Evolutionary conservation across 2,329 filamentous ascomycete species (phyloP).

Genomic region (Macroventuria anomochaeta): DNA sequence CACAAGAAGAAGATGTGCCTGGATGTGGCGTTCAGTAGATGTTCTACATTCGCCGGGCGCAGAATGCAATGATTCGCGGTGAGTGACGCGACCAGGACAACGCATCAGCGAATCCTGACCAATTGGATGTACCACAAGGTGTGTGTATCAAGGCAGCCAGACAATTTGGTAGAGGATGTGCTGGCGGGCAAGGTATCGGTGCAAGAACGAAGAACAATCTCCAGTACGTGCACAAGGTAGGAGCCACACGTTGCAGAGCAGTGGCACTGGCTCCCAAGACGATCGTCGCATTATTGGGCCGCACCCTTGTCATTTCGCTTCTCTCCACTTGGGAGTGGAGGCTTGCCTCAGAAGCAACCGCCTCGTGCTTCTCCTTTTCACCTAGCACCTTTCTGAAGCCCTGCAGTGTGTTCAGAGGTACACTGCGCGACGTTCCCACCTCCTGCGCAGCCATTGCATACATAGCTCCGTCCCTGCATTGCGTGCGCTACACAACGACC

Average conservation of each 20-base stretch:
- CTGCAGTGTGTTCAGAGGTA: conserved; percentile 11
- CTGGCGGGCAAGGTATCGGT: conserved; percentile 15
- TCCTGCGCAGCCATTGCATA: conserved; percentile 19
- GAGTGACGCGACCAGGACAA: conserved; percentile 36
- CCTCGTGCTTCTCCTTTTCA: conserved; percentile 20
- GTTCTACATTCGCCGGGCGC: conserved; percentile 2
- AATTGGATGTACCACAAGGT: conserved; percentile 16
- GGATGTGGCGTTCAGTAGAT: conserved; percentile 18
- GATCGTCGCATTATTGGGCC: conserved; percentile 19
- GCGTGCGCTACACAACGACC: conserved; percentile 17
- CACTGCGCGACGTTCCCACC: conserved; percentile 18
- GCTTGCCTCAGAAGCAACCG: conserved; percentile 18
- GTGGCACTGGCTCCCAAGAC: conserved; percentile 8
- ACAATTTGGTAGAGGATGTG: conserved; percentile 10
- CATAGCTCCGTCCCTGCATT: conserved; percentile 25
- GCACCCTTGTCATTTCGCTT: conserved; percentile 23
- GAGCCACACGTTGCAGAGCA: conserved; percentile 13
- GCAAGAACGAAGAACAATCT: conserved; percentile 4
- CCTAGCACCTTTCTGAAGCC: conserved; percentile 16
- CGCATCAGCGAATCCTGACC: conserved; percentile 26
- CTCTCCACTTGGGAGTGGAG: conserved; percentile 17
- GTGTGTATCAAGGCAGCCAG: conserved; percentile 12
- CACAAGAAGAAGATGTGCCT: conserved; percentile 16
- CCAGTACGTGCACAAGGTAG: conserved; percentile 15
- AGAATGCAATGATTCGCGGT: conserved; percentile 22